Percentiles rank a stretch among this genome's conserved stretches.
phyloP scores from a whole-genome alignment of 345 rosid species.

The Aquilaria malaccensis region DNA sequence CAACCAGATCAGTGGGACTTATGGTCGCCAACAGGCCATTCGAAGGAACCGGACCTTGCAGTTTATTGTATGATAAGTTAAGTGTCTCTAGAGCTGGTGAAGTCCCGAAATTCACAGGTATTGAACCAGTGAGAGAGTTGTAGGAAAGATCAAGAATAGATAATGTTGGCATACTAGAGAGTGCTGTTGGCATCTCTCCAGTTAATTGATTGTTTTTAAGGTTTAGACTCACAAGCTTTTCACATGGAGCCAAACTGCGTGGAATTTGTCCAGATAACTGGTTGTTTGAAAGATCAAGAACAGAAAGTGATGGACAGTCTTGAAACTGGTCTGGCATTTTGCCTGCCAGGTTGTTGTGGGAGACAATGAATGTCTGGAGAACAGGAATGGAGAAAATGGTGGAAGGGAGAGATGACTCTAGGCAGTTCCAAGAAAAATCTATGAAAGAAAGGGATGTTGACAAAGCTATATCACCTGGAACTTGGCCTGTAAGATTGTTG shows the following conservation, averaged over 20 bases:
- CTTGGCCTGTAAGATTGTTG: constrained; percentile 66
- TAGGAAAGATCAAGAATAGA: constrained; percentile 75
- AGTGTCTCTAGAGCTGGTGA: constrained; percentile 76
- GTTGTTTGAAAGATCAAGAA: constrained; percentile 80
- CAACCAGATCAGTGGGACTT: constrained; percentile 59
- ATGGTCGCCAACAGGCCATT: constrained; percentile 44
- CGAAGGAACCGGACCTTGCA: constrained; percentile 63
- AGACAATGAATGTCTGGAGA: constrained; percentile 68
- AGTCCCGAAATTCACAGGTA: constrained; percentile 54
- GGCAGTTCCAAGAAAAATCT: constrained; percentile 64
- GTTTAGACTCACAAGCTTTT: constrained; percentile 65
- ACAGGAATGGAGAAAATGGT: constrained; percentile 57
- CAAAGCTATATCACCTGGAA: constrained; percentile 57
- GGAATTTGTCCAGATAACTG: constrained; percentile 58
- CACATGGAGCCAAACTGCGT: constrained; percentile 58
- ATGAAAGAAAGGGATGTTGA: constrained; percentile 76
- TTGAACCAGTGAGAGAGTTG: constrained; percentile 62
- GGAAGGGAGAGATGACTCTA: constrained; percentile 61
- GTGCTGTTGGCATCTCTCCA: constrained; percentile 50
- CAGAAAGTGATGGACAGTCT: constrained; percentile 62
- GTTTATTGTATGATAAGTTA: constrained; percentile 69
- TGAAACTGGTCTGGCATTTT: constrained; percentile 69
- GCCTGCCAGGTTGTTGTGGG: constrained; percentile 62
- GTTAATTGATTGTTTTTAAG: constrained; percentile 52
- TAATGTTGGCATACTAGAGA: constrained; percentile 63